Percentiles rank a stretch among this genome's conserved stretches.
phyloP scores from a whole-genome alignment of 139 green algal genomes.

The Chlorella sp. region DNA sequence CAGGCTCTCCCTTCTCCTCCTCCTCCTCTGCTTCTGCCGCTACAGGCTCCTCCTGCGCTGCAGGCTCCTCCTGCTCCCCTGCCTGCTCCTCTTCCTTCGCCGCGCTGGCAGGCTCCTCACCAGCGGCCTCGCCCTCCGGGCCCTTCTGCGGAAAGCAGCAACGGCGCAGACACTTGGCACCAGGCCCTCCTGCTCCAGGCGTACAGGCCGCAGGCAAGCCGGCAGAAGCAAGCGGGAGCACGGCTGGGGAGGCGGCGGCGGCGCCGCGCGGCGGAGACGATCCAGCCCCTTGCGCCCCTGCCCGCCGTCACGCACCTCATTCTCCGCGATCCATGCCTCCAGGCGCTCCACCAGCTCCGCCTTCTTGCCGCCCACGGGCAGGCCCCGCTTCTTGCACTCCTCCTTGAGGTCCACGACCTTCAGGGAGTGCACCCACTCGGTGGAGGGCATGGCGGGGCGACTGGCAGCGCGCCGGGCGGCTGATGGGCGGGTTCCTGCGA shows the following conservation, averaged over 20 bases:
- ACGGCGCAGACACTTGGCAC: no score
- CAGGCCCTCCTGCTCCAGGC: no score
- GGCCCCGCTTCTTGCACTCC: conserved; percentile 59
- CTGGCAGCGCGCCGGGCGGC: background rate
- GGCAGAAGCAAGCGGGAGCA: background rate
- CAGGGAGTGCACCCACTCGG: conserved; percentile 15
- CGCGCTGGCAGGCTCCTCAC: background rate
- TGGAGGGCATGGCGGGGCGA: background rate
- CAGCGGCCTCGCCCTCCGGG: background rate
- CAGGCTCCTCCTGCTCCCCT: background rate
- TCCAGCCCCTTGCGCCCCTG: background rate
- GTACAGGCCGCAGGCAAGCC: no score
- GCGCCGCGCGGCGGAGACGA: background rate
- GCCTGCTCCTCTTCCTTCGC: background rate
- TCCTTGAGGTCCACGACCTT: conserved; percentile 60
- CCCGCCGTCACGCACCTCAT: conserved; percentile 14
- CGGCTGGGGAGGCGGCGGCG: background rate
- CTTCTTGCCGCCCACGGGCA: conserved; percentile 55
- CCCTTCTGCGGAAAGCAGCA: background rate
- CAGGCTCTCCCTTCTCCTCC: background rate
- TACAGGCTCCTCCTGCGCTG: background rate
- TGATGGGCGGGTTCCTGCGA: no score
- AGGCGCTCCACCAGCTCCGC: conserved; percentile 56
- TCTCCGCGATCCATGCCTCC: conserved; percentile 31
- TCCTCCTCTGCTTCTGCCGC: background rate